A percentile compares a stretch with the other conserved stretches of the same genome.
Conservation (phyloP, 176 grass and related monocot genomes). For the Phoenix dactylifera region DNA sequence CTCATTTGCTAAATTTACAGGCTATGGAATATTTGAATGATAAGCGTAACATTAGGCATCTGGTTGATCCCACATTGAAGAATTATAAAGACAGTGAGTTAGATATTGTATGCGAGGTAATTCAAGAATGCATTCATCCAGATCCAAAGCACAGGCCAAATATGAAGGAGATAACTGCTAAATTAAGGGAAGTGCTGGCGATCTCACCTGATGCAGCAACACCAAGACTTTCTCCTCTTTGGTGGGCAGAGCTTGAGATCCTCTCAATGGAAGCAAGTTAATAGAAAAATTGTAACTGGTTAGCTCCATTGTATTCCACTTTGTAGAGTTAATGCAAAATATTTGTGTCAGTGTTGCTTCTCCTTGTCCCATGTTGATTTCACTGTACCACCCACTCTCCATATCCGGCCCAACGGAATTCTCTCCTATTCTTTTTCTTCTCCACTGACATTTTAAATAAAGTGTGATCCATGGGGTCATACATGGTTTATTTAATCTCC, state of each 20-base stretch:
- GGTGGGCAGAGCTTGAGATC: constrained; percentile 98
- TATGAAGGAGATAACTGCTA: constrained; percentile 50
- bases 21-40: constrained; percentile 49
- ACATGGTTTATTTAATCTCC: too few species aligned
- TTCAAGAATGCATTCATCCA: constrained; percentile 47
- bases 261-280: constrained; percentile 67
- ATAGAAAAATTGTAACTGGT: constrained; percentile 7
- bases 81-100: constrained; percentile 43
- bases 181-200: constrained; percentile 29
- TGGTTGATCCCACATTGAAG: constrained; percentile 49
- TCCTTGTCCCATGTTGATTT: too few species aligned
- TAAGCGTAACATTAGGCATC: constrained; percentile 29
- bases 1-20: constrained; percentile 25
- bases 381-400: too few species aligned
- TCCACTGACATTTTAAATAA: too few species aligned
- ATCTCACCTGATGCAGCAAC: constrained; percentile 69
- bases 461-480: too few species aligned
- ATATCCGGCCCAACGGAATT: too few species aligned
- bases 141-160: constrained; percentile 37
- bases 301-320: background rate
- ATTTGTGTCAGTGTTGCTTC: too few species aligned
- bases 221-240: constrained; percentile 73
- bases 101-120: constrained; percentile 54
- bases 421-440: too few species aligned
- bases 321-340: constrained; percentile 5